Evolutionary conservation across 1,139 yeast genomes (phyloP).

Genomic region (Casaregolazyma lundiana): DNA sequence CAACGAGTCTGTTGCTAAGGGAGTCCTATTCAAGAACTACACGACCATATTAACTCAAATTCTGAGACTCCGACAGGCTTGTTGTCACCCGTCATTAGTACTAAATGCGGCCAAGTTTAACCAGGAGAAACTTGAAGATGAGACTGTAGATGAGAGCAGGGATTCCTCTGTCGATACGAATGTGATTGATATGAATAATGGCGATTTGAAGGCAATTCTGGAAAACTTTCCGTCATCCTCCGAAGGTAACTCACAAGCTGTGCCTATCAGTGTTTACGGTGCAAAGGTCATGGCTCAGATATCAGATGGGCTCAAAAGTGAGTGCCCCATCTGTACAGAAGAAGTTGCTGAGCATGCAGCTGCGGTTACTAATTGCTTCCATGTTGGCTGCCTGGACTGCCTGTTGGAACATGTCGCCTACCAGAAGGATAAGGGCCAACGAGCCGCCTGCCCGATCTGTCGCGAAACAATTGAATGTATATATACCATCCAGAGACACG

Average conservation of each 20-base stretch:
- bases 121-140: conserved; percentile 16
- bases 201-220: conserved; percentile 24
- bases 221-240: conserved; percentile 17
- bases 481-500: conserved; percentile 27
- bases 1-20: conserved; percentile 55
- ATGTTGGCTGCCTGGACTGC: conserved; percentile 71
- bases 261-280: conserved; percentile 32
- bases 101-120: conserved; percentile 35
- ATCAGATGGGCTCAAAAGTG: conserved; percentile 45
- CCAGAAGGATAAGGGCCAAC: conserved; percentile 30
- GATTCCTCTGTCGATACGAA: conserved; percentile 8
- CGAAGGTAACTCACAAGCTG: background rate
- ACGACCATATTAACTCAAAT: conserved; percentile 81
- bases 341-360: conserved; percentile 51
- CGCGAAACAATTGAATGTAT: conserved; percentile 30
- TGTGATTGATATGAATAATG: conserved; percentile 21
- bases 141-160: conserved; percentile 12
- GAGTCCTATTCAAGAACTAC: conserved; percentile 68
- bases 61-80: conserved; percentile 75
- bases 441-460: conserved; percentile 38
- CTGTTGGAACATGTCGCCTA: conserved; percentile 59
- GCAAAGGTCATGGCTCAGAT: conserved; percentile 37
- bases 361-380: conserved; percentile 75
- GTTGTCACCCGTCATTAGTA: conserved; percentile 75
- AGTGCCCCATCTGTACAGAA: conserved; percentile 77